Percentiles rank a stretch among this genome's conserved stretches.
phyloP scores from a whole-genome alignment of 306 rosid genomes.

The Cucumis hystrix region DNA sequence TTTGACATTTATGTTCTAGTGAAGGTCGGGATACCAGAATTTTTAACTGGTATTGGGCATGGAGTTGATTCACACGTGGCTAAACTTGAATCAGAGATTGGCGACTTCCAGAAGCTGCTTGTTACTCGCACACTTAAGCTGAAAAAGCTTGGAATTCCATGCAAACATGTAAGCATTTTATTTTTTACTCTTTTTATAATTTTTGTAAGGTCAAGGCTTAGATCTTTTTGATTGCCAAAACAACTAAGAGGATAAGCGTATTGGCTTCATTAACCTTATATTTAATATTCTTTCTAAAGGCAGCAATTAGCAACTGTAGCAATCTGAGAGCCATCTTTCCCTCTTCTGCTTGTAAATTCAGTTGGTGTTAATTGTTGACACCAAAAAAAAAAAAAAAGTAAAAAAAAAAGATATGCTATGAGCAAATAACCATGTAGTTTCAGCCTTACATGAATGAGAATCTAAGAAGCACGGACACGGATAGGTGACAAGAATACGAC shows the following conservation, averaged over 20 bases:
- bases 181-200: not conserved
- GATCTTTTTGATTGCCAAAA: not conserved
- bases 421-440: no score
- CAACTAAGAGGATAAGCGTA: not conserved
- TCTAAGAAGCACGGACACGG: no score
- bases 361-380: not conserved
- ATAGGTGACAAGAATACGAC: no score
- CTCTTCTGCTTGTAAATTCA: not conserved
- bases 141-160: conserved; percentile 72
- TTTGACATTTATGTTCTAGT: conserved; percentile 23
- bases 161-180: conserved; percentile 49
- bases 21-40: conserved; percentile 80
- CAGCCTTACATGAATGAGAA: no score
- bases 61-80: conserved; percentile 68
- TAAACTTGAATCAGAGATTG: conserved; percentile 67
- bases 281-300: not conserved
- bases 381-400: no score
- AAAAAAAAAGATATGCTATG: no score
- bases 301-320: not conserved
- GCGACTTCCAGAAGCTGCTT: conserved; percentile 68
- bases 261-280: not conserved
- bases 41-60: conserved; percentile 64
- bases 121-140: conserved; percentile 70
- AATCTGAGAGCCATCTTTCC: not conserved
- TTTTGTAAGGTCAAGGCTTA: not conserved